These are phyloP conservation scores for Apiospora sp. DNA, from an alignment of 2,329 filamentous ascomycete species.

Conservation along the genomic window DNA sequence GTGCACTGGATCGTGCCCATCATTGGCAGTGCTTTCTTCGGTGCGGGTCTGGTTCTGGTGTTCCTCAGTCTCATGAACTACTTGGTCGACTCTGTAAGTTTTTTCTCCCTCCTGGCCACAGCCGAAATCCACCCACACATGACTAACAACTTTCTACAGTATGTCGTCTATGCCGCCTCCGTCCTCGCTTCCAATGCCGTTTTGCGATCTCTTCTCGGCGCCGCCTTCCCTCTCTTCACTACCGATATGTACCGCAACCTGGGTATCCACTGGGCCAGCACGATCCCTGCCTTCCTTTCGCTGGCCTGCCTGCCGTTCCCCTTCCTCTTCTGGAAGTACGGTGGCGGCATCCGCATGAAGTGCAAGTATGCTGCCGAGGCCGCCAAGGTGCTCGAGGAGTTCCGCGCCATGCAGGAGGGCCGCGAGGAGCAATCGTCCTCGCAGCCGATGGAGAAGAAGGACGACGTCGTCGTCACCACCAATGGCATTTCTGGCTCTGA, in stretches of 20 bases:
- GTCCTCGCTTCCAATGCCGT: conserved; percentile 77
- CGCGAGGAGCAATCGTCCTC: neutral
- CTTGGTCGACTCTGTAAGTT: conserved; percentile 60
- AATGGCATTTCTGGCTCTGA: neutral
- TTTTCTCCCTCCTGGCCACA: conserved; percentile 23
- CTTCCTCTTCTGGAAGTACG: conserved; percentile 79
- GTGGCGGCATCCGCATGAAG: conserved; percentile 65
- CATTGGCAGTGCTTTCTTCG: conserved; percentile 46
- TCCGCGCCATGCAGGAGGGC: conserved; percentile 23
- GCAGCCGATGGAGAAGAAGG: neutral
- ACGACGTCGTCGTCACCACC: neutral
- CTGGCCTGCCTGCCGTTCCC: conserved; percentile 64
- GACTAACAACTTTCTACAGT: conserved; percentile 36
- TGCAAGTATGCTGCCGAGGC: conserved; percentile 77
- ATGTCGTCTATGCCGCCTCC: conserved; percentile 79
- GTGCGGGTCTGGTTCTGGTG: conserved; percentile 56
- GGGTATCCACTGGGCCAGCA: conserved; percentile 65
- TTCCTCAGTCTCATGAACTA: conserved; percentile 67
- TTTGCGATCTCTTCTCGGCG: conserved; percentile 75
- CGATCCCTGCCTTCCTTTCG: conserved; percentile 64
- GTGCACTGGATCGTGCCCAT: conserved; percentile 62
- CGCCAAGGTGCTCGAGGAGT: conserved; percentile 54
- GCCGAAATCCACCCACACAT: neutral
- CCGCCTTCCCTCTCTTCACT: conserved; percentile 78
- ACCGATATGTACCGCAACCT: conserved; percentile 48